Base-by-base conservation (phyloP, 1,139 yeast genomes). In the Geotrichum aggregatum region DNA sequence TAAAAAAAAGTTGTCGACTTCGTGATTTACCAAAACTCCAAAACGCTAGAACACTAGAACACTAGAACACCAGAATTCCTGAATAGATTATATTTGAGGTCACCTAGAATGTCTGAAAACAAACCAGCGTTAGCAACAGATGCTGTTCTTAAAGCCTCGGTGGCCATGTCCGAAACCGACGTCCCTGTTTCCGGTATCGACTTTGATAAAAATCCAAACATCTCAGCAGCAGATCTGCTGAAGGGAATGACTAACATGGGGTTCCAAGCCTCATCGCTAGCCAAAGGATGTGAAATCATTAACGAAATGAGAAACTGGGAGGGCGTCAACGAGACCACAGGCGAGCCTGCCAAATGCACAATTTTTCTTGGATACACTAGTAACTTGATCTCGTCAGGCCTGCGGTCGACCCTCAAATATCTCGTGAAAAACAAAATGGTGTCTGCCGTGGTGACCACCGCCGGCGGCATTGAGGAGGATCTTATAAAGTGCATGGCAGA, bases 391-490 rank as follows among this genome's bases (percentile, higher is more conserved):
- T 86, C 96, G 38, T 87, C 96, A 11, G 99, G 99, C 38, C 73
- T 91, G 58, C 80, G 99, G 71, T 96, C 91, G 61, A 87, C 96
- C 41, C 75, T 92, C 61, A 79, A 95, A 65, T 92, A 76, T 67
- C 76, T 94, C 61, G 98, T 88, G 38, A 95, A 92, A 70, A 84
- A 94, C 73, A 89, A 89, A 69, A 87, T 86, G 82, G 96, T 92
- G 45, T 85, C 91, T 62, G 98, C 95, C 18, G 81, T 92, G 63
- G 98, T 94, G 48, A 86, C 98, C 10, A 79, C 91, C 57, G 98
- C 97, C 21, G 99, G 99, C 59, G 99, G 98, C 59, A 82, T 92
- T 58, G 99, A 92, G 70, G 99, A 92, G 71, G 99, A 92, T 71
- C 74, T 94, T 54, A 92, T 92, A 73, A 92, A 92, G 69, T 89